Conservation (phyloP, 257 asterid genomes). For the Ligustrum vulgare region DNA sequence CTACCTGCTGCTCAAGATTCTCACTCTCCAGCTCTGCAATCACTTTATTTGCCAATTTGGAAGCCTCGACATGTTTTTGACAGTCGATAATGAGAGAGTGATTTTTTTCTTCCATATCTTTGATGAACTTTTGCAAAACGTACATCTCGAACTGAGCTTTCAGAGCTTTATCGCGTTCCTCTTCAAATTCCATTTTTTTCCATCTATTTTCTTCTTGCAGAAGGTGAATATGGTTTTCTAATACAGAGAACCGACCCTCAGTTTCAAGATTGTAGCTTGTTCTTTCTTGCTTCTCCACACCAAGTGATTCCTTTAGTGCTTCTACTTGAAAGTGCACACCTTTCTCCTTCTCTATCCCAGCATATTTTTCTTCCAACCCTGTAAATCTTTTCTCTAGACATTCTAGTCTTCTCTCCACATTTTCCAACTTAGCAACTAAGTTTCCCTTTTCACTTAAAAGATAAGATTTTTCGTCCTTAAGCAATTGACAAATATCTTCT, state of each 20-base stretch:
- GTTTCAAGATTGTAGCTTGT: slow-evolving; percentile 43
- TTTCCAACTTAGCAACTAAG: slow-evolving; percentile 60
- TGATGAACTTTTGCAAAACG: slow-evolving; percentile 77
- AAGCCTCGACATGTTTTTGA: slow-evolving; percentile 89
- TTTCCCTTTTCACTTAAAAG: slow-evolving; percentile 62
- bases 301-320: slow-evolving; percentile 54
- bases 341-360: slow-evolving; percentile 73
- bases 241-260: slow-evolving; percentile 57
- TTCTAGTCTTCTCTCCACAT: slow-evolving; percentile 55
- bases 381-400: slow-evolving; percentile 58
- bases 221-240: slow-evolving; percentile 64
- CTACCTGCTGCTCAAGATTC: slow-evolving; percentile 94
- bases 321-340: slow-evolving; percentile 59
- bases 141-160: slow-evolving; percentile 87
- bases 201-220: slow-evolving; percentile 74
- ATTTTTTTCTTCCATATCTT: slow-evolving; percentile 91
- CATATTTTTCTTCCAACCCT: slow-evolving; percentile 70
- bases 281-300: slow-evolving; percentile 72
- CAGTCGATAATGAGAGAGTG: slow-evolving; percentile 65
- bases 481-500: slow-evolving; percentile 72
- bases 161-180: slow-evolving; percentile 71
- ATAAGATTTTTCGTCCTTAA: slow-evolving; percentile 65
- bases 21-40: slow-evolving; percentile 89
- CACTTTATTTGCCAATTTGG: slow-evolving; percentile 78
- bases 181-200: slow-evolving; percentile 71